phyloP scores from a whole-genome alignment of 202 grass and related monocot species.

The Sporobolus alterniflorus region DNA sequence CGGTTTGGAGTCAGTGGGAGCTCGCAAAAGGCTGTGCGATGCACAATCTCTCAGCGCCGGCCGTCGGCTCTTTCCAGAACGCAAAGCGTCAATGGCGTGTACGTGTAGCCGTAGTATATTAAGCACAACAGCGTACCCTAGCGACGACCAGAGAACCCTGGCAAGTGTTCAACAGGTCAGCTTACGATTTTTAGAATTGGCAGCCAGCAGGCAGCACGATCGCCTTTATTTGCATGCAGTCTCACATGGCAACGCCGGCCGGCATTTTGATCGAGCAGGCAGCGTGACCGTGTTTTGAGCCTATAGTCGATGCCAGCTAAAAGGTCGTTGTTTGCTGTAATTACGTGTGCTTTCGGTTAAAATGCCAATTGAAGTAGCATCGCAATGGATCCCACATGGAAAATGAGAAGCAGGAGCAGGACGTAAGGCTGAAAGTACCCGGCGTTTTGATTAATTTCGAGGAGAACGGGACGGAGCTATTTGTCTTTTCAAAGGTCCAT shows the following conservation, averaged over 20 bases:
- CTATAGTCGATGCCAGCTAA: background rate
- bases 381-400: too few relatives aligned
- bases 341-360: conserved; percentile 19
- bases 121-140: too few relatives aligned
- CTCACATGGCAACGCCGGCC: too few relatives aligned
- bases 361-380: background rate
- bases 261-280: too few relatives aligned
- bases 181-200: background rate
- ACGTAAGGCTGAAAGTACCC: too few relatives aligned
- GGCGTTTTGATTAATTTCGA: background rate
- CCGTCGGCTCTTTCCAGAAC: background rate
- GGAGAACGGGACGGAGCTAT: background rate
- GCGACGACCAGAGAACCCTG: too few relatives aligned
- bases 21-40: background rate
- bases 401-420: too few relatives aligned
- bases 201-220: background rate
- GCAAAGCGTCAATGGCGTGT: background rate
- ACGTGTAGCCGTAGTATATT: background rate
- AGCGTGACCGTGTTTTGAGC: background rate
- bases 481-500: too few relatives aligned
- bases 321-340: background rate
- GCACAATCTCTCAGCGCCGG: background rate
- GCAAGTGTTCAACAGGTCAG: background rate
- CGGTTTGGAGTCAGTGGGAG: background rate
- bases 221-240: background rate